Percentiles rank a stretch among this genome's conserved stretches.
Evolutionary conservation across 2,329 filamentous ascomycete species (phyloP).

Genomic region (Pseudocercospora fuligena): DNA sequence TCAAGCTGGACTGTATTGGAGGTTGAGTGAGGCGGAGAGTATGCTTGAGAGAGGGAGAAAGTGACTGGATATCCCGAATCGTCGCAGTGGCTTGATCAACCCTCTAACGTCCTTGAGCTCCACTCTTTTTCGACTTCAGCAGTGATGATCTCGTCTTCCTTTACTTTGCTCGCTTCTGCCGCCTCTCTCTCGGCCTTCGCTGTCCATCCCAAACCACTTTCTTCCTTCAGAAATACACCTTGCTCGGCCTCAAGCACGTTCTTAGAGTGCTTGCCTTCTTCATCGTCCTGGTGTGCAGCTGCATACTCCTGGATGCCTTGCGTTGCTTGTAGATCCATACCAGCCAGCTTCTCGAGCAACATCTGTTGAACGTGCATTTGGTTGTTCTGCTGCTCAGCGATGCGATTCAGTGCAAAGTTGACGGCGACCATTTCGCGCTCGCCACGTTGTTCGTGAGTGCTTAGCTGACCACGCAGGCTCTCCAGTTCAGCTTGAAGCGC

Average conservation of each 20-base stretch:
- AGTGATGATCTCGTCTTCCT: neutral
- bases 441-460: constrained; percentile 10
- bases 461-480: constrained; percentile 4
- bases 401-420: constrained; percentile 14
- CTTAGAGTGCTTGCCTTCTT: neutral
- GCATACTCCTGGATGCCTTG: neutral
- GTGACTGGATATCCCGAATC: neutral
- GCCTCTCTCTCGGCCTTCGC: neutral
- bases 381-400: constrained; percentile 19
- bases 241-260: neutral
- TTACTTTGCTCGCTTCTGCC: neutral
- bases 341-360: constrained; percentile 15
- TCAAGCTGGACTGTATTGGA: neutral
- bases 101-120: neutral
- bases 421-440: constrained; percentile 14
- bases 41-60: neutral
- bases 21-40: neutral
- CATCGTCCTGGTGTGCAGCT: neutral
- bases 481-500: constrained; percentile 14
- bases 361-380: constrained; percentile 21
- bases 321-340: constrained; percentile 11
- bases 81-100: neutral
- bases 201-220: neutral
- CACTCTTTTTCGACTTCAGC: neutral
- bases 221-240: neutral